These are phyloP conservation scores for Gymnopilus junonius DNA, from an alignment of 768 basidiomycete genomes.

Conservation along the genomic window DNA sequence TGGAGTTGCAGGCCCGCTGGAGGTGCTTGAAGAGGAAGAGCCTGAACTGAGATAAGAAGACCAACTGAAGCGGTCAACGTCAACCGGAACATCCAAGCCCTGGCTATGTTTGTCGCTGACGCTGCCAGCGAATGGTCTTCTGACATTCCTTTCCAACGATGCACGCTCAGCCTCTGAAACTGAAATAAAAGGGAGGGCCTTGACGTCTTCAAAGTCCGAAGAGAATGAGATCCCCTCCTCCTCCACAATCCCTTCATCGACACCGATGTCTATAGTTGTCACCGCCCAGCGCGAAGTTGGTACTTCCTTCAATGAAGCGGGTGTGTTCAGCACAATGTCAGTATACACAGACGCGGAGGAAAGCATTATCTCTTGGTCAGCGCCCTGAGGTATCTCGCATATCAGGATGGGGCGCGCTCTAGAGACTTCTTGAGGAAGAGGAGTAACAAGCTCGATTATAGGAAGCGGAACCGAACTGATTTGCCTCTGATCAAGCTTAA, in stretches of 20 bases:
- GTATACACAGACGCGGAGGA: constrained; percentile 22
- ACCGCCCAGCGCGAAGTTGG: constrained; percentile 12
- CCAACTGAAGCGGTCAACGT: constrained; percentile 27
- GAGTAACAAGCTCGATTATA: constrained; percentile 14
- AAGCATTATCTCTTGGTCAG: constrained; percentile 2
- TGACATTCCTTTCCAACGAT: background rate
- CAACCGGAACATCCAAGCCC: constrained; percentile 32
- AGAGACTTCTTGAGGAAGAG: constrained; percentile 2
- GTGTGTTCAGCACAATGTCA: background rate
- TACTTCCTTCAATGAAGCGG: constrained; percentile 1
- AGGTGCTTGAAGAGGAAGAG: constrained; percentile 10
- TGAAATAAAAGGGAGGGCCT: background rate
- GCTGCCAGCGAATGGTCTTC: background rate
- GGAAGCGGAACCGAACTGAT: constrained; percentile 41
- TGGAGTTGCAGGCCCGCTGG: constrained; percentile 33
- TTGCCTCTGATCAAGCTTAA: constrained; percentile 38
- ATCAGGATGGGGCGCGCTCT: constrained; percentile 21
- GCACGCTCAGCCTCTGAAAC: background rate
- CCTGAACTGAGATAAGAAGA: constrained; percentile 22
- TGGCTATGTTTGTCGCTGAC: background rate
- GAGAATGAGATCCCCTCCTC: background rate
- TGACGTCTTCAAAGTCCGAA: background rate
- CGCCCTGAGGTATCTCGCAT: constrained; percentile 29
- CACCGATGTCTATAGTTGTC: background rate
- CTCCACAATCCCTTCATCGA: background rate